These are phyloP conservation scores for Cryphonectria carpinicola DNA, from an alignment of 2,329 filamentous ascomycete genomes.

Conservation along the genomic window DNA sequence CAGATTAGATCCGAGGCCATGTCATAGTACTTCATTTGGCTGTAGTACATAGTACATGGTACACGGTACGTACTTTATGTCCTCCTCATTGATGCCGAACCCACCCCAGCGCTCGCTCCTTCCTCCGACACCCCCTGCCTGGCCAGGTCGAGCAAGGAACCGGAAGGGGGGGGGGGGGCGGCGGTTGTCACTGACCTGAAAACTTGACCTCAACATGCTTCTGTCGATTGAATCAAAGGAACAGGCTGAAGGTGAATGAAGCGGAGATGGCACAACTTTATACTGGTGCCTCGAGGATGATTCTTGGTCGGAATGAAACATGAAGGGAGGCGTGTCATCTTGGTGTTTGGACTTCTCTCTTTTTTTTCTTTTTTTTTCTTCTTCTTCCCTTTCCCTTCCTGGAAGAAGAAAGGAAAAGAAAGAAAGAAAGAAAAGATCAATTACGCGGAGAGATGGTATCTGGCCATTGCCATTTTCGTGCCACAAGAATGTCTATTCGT, in stretches of 20 bases:
- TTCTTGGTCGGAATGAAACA: background rate
- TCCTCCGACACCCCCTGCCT: background rate
- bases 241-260: too few relatives aligned
- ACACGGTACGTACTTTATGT: background rate
- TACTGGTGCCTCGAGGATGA: background rate
- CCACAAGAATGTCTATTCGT: background rate
- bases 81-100: background rate
- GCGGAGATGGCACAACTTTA: background rate
- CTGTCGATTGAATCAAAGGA: background rate
- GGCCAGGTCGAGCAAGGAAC: background rate
- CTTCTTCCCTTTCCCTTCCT: background rate
- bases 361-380: background rate
- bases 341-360: background rate
- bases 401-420: background rate
- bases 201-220: background rate
- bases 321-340: background rate
- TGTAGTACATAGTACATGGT: too few relatives aligned
- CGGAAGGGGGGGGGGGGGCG: too few relatives aligned
- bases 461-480: background rate
- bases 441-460: background rate
- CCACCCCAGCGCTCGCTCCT: background rate
- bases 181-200: too few relatives aligned
- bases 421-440: background rate
- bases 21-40: background rate
- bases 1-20: slow-evolving; percentile 13